Conservation (phyloP, 192 early-diverging fungal genomes). For the Linnemannia hyalina region DNA sequence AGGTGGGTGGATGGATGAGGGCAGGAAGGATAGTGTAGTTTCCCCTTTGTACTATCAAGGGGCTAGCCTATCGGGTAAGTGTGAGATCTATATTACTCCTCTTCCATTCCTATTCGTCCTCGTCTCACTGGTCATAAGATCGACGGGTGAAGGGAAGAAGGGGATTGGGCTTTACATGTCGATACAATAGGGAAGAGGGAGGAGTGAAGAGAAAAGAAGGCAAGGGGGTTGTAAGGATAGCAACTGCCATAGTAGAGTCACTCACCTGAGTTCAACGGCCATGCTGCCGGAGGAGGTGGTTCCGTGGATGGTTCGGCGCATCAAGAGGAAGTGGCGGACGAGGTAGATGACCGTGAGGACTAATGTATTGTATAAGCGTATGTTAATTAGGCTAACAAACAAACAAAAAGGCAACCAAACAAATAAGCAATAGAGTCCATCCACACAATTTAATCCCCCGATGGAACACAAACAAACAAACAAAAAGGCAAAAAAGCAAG, state of each 20-base stretch:
- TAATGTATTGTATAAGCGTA: neutral
- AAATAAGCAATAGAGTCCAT: too few relatives aligned
- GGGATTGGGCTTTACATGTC: too few relatives aligned
- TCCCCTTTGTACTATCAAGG: neutral
- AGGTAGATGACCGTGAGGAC: slow-evolving; percentile 8
- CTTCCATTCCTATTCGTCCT: neutral
- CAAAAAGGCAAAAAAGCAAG: too few relatives aligned
- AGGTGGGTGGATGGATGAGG: neutral
- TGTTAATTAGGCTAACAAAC: too few relatives aligned
- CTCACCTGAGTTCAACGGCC: slow-evolving; percentile 29
- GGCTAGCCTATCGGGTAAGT: neutral
- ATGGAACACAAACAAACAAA: too few relatives aligned
- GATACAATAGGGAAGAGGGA: too few relatives aligned
- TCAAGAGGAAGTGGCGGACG: slow-evolving; percentile 1
- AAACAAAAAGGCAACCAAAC: too few relatives aligned
- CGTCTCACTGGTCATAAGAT: neutral
- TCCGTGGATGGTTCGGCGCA: slow-evolving; percentile 20
- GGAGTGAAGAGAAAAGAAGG: too few relatives aligned
- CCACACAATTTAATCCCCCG: too few relatives aligned
- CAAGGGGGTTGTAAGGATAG: neutral
- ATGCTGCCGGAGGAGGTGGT: neutral
- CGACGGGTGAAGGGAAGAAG: neutral
- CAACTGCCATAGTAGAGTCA: neutral
- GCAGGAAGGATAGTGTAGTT: neutral
- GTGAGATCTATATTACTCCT: neutral